phyloP scores from a whole-genome alignment of 371 early-diverging fungal genomes.

The Lichtheimia corymbifera region DNA sequence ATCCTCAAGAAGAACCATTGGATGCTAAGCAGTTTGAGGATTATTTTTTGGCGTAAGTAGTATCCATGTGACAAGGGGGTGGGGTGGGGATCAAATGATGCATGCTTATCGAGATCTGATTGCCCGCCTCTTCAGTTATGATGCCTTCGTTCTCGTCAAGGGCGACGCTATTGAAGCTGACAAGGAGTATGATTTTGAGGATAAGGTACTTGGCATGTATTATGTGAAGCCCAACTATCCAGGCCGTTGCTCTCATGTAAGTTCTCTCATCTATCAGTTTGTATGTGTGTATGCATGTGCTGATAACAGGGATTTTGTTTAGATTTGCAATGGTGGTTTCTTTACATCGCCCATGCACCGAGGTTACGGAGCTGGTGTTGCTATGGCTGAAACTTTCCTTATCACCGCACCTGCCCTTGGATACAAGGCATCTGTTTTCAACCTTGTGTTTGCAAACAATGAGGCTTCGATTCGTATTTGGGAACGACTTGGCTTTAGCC shows the following conservation, averaged over 20 bases:
- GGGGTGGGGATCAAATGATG: background rate
- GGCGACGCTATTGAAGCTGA: constrained; percentile 27
- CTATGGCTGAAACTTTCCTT: constrained; percentile 70
- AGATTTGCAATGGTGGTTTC: constrained; percentile 82
- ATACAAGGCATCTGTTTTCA: constrained; percentile 78
- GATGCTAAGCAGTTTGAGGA: constrained; percentile 49
- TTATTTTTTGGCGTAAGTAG: constrained; percentile 52
- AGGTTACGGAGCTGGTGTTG: constrained; percentile 64
- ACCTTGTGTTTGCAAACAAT: constrained; percentile 77
- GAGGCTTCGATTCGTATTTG: constrained; percentile 67
- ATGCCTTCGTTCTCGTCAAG: constrained; percentile 56
- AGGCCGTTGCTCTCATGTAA: constrained; percentile 62
- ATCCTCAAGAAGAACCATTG: constrained; percentile 68
- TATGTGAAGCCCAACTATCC: constrained; percentile 84
- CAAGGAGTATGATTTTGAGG: constrained; percentile 32
- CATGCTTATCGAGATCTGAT: background rate
- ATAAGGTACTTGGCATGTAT: constrained; percentile 65
- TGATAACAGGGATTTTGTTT: background rate
- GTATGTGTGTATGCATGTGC: background rate
- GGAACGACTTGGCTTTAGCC: constrained; percentile 66
- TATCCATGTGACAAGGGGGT: background rate
- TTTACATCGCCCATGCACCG: constrained; percentile 56
- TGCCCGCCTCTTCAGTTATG: constrained; percentile 29
- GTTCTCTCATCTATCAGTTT: background rate
- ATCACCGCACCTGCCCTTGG: constrained; percentile 66